phyloP scores from a whole-genome alignment of 148 eudicot species.

The Silene uniflora region DNA sequence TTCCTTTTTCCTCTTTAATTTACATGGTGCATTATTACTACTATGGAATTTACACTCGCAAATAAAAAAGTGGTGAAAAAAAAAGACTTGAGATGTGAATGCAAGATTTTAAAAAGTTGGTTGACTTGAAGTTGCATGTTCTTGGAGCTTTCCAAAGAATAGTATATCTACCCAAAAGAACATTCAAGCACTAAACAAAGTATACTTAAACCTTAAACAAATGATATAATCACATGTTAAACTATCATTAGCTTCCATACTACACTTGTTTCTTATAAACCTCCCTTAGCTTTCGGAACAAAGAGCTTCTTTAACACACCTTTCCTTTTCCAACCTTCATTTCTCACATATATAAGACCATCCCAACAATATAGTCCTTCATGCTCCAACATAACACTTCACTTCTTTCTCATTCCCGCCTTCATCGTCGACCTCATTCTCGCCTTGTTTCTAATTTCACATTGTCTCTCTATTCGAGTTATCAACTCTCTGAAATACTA shows the following conservation, averaged over 20 bases:
- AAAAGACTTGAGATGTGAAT: background rate
- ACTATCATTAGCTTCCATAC: conserved; percentile 21
- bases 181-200: no score
- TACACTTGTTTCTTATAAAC: conserved; percentile 4
- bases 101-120: background rate
- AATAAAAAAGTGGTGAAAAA: background rate
- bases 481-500: conserved; percentile 1
- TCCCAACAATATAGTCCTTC: background rate
- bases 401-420: background rate
- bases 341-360: conserved; percentile 12
- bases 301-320: conserved; percentile 27
- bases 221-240: conserved; percentile 12
- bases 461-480: no score
- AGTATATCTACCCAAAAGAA: background rate
- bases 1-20: no score
- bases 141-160: background rate
- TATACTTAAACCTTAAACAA: background rate
- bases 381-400: background rate
- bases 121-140: conserved; percentile 16
- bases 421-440: background rate
- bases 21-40: no score
- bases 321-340: background rate
- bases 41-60: no score
- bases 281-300: conserved; percentile 30
- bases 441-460: background rate